These are phyloP conservation scores for Botrytis fabae DNA, from an alignment of 2,329 filamentous ascomycete genomes.

Conservation along the genomic window DNA sequence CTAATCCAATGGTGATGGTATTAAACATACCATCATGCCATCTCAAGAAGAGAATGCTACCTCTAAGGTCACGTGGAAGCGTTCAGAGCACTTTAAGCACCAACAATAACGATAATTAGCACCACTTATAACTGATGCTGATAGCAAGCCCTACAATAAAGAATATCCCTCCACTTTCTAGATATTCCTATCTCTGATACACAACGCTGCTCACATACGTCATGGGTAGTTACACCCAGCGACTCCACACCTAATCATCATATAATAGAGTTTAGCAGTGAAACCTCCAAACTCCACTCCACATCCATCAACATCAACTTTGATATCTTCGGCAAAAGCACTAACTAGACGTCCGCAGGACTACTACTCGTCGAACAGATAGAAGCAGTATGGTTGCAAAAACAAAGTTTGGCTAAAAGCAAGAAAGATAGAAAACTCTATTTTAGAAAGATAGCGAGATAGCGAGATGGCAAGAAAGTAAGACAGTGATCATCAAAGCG, in stretches of 20 bases:
- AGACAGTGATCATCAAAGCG: neutral
- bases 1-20: accelerated
- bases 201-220: neutral
- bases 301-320: neutral
- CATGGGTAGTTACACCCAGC: neutral
- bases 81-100: neutral
- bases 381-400: neutral
- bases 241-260: neutral
- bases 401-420: neutral
- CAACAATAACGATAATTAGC: neutral
- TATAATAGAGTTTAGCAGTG: neutral
- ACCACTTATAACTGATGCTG: neutral
- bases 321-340: neutral
- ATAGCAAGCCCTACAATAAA: neutral
- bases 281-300: neutral
- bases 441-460: neutral
- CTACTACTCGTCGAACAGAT: neutral
- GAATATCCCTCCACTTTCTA: neutral
- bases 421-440: neutral
- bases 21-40: neutral
- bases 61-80: neutral
- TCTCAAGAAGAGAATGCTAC: neutral
- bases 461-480: neutral
- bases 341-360: neutral
- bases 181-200: neutral